phyloP scores from a whole-genome alignment of 352 stramenopile species.

The Globisporangium apiculatum region DNA sequence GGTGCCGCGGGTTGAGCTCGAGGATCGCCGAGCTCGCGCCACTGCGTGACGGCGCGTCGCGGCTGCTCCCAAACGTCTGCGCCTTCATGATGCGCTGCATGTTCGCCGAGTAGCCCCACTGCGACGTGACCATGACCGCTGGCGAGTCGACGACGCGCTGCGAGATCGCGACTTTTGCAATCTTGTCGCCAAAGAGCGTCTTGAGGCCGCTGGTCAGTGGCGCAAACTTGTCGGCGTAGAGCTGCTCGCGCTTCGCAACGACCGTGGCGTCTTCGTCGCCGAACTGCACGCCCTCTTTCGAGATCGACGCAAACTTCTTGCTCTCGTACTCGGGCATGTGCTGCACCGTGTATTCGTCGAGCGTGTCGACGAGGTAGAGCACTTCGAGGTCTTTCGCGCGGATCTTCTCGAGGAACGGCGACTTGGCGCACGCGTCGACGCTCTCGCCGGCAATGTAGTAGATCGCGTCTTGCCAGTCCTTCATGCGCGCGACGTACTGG shows the following conservation, averaged over 20 bases:
- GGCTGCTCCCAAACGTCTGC: conserved; percentile 93
- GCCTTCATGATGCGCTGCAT: conserved; percentile 99
- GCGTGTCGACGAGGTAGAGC: conserved; percentile 96
- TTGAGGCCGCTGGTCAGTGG: conserved; percentile 95
- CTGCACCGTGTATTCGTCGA: conserved; percentile 98
- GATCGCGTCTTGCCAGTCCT: conserved; percentile 98
- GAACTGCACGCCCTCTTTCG: conserved; percentile 98
- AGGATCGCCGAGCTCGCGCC: conserved; percentile 87
- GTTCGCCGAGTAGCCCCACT: conserved; percentile 98
- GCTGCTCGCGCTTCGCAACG: conserved; percentile 91
- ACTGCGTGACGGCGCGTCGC: conserved; percentile 13
- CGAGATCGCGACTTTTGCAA: conserved; percentile 94
- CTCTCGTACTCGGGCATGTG: conserved; percentile 92
- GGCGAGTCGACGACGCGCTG: conserved; percentile 91
- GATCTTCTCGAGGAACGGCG: conserved; percentile 97
- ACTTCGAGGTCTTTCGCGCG: conserved; percentile 97
- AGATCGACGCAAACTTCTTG: conserved; percentile 96
- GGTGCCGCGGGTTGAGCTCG: conserved; percentile 99
- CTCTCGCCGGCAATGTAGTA: conserved; percentile 97
- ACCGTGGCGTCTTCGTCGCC: conserved; percentile 97
- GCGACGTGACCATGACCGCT: conserved; percentile 94
- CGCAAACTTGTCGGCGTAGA: conserved; percentile 96
- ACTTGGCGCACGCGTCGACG: conserved; percentile 90
- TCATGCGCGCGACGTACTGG: conserved; percentile 97
- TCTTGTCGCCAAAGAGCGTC: conserved; percentile 92